A percentile compares a stretch with the other conserved stretches of the same genome.
Evolutionary conservation across 257 asterid genomes (phyloP).

Genomic region (Solanum raphanifolium): DNA sequence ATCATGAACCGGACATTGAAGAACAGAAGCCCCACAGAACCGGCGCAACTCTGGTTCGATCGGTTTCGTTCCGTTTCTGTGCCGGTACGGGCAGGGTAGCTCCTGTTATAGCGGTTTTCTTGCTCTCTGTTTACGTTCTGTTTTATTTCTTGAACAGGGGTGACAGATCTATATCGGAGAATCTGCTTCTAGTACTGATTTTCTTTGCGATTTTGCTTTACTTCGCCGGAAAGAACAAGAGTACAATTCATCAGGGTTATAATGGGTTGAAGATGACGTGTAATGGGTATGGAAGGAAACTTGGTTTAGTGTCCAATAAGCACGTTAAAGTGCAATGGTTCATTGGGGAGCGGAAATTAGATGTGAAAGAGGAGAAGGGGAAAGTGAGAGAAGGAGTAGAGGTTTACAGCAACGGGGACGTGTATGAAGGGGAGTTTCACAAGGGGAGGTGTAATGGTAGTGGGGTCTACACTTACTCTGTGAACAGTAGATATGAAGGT

Average conservation of each 20-base stretch:
- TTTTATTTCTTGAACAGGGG: constrained; percentile 40
- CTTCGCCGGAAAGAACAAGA: constrained; percentile 37
- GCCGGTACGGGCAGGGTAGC: constrained; percentile 11
- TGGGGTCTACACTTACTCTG: constrained; percentile 70
- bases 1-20: constrained; percentile 45
- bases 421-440: constrained; percentile 88
- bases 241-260: constrained; percentile 19
- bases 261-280: constrained; percentile 22
- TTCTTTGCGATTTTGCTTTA: constrained; percentile 53
- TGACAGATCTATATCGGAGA: constrained; percentile 52
- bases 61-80: not conserved
- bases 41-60: constrained; percentile 25
- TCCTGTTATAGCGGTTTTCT: constrained; percentile 29
- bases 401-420: constrained; percentile 77
- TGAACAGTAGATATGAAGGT: constrained; percentile 80
- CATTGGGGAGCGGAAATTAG: constrained; percentile 47
- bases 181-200: constrained; percentile 43
- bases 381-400: constrained; percentile 60
- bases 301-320: constrained; percentile 29
- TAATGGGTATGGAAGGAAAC: constrained; percentile 21
- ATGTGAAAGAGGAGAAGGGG: constrained; percentile 30
- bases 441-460: constrained; percentile 84
- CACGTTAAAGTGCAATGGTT: constrained; percentile 73
- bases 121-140: constrained; percentile 45
- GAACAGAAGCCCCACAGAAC: constrained; percentile 85